A percentile compares a stretch with the other conserved stretches of the same genome.
These are phyloP conservation scores for Fusarium sublunatum DNA, from an alignment of 2,329 filamentous ascomycete genomes.

Conservation along the genomic window DNA sequence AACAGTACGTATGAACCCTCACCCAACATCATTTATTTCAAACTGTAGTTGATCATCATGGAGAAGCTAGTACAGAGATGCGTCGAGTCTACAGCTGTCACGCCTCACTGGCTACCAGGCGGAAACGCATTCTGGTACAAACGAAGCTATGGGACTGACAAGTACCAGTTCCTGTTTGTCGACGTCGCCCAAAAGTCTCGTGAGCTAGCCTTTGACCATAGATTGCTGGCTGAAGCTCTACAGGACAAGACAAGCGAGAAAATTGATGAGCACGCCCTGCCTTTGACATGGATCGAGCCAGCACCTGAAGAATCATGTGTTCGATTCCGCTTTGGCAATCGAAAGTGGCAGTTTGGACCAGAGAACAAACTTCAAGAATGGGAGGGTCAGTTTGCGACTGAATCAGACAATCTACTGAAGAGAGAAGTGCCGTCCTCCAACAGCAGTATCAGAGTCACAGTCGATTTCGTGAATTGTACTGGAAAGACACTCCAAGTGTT, in stretches of 20 bases:
- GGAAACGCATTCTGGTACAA: conserved; percentile 46
- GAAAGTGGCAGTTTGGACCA: conserved; percentile 38
- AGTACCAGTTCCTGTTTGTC: conserved; percentile 41
- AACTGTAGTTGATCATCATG: not conserved
- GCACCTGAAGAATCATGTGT: conserved; percentile 17
- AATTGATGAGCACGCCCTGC: conserved; percentile 23
- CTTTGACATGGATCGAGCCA: conserved; percentile 43
- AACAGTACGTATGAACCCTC: conserved; percentile 1
- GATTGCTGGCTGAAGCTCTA: conserved; percentile 33
- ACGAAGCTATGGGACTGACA: conserved; percentile 10
- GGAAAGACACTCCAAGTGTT: conserved; percentile 29
- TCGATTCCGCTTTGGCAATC: conserved; percentile 32
- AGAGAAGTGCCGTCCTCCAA: conserved; percentile 39
- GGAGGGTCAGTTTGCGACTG: conserved; percentile 29
- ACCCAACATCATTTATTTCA: too few relatives aligned
- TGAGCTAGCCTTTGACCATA: conserved; percentile 41
- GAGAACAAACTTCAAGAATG: conserved; percentile 30
- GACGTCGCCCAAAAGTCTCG: conserved; percentile 26
- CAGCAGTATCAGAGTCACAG: conserved; percentile 11
- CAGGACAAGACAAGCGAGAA: conserved; percentile 12
- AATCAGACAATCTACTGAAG: conserved; percentile 10
- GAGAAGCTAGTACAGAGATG: conserved; percentile 9
- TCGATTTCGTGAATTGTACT: conserved; percentile 45
- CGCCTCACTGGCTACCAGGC: conserved; percentile 40
- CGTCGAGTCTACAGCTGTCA: conserved; percentile 26